Percentiles rank a stretch among this genome's conserved stretches.
phyloP scores from a whole-genome alignment of 306 rosid species.

The Urtica urens region DNA sequence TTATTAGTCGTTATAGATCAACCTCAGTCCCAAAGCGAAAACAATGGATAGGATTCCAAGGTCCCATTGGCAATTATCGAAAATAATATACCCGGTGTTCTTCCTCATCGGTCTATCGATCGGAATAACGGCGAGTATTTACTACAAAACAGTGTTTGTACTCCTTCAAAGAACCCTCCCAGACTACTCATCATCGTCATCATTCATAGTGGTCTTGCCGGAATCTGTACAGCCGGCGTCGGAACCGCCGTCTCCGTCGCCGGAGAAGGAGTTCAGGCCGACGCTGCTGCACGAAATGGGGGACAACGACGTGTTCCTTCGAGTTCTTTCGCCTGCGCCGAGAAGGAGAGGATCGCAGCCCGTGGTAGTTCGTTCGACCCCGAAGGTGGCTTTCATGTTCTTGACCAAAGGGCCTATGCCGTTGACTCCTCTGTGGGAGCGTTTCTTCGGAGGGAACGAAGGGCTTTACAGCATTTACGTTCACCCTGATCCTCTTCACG shows the following conservation, averaged over 20 bases:
- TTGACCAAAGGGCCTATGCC: conserved; percentile 39
- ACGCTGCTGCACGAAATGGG: conserved; percentile 27
- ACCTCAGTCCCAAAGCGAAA: too few relatives aligned
- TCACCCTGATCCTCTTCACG: conserved; percentile 35
- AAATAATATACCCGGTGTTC: conserved; percentile 24
- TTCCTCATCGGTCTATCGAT: conserved; percentile 34
- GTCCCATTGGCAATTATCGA: conserved; percentile 8
- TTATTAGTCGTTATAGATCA: too few relatives aligned
- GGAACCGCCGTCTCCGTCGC: background rate
- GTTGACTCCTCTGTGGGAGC: conserved; percentile 43
- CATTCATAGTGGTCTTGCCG: background rate
- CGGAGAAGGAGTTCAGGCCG: background rate
- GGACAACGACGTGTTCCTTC: conserved; percentile 31
- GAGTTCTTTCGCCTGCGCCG: conserved; percentile 25
- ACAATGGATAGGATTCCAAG: conserved; percentile 10
- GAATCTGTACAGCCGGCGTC: conserved; percentile 6
- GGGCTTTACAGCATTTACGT: conserved; percentile 34
- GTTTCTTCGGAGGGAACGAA: conserved; percentile 44
- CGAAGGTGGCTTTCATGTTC: conserved; percentile 59
- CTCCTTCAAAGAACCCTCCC: conserved; percentile 4
- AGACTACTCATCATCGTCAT: background rate
- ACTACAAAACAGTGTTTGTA: conserved; percentile 18
- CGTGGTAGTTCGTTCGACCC: conserved; percentile 23
- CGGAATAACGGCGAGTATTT: conserved; percentile 27
- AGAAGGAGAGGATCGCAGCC: conserved; percentile 8